Conservation (phyloP, 2,329 filamentous ascomycete genomes). For the Endoconidiophora polonica region DNA sequence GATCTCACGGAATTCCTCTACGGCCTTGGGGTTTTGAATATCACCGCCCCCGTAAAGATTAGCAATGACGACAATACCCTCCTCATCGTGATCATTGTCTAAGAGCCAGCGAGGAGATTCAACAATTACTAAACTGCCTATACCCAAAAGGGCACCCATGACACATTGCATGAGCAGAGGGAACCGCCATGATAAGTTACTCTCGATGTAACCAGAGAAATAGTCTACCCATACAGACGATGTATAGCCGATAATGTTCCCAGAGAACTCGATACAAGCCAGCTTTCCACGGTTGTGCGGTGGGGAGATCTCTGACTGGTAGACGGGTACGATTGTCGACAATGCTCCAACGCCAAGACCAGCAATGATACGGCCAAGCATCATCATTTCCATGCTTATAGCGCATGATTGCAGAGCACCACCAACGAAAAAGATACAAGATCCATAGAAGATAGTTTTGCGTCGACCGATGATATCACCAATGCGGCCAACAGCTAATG, state of each 20-base stretch:
- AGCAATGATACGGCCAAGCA: conserved; percentile 63
- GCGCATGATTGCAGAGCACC: conserved; percentile 74
- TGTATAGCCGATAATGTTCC: conserved; percentile 90
- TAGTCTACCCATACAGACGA: conserved; percentile 98
- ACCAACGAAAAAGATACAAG: conserved; percentile 69
- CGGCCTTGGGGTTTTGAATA: conserved; percentile 79
- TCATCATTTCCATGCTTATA: conserved; percentile 78
- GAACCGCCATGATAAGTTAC: conserved; percentile 74
- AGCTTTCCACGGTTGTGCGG: conserved; percentile 91
- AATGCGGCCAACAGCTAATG: conserved; percentile 67
- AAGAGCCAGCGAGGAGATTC: conserved; percentile 97
- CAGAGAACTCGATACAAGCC: conserved; percentile 94
- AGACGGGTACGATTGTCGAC: conserved; percentile 83
- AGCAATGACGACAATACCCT: conserved; percentile 95
- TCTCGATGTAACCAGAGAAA: conserved; percentile 80
- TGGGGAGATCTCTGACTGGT: conserved; percentile 89
- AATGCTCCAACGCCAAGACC: conserved; percentile 77
- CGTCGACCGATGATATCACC: conserved; percentile 84
- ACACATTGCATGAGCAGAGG: conserved; percentile 84
- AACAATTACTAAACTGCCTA: conserved; percentile 83
- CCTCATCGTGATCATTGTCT: conserved; percentile 94
- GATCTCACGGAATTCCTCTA: conserved; percentile 94
- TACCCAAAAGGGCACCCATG: conserved; percentile 73
- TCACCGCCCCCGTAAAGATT: conserved; percentile 94
- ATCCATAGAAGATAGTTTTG: conserved; percentile 84